Conservation (phyloP, 257 asterid species). For the Solanum microdontum region DNA sequence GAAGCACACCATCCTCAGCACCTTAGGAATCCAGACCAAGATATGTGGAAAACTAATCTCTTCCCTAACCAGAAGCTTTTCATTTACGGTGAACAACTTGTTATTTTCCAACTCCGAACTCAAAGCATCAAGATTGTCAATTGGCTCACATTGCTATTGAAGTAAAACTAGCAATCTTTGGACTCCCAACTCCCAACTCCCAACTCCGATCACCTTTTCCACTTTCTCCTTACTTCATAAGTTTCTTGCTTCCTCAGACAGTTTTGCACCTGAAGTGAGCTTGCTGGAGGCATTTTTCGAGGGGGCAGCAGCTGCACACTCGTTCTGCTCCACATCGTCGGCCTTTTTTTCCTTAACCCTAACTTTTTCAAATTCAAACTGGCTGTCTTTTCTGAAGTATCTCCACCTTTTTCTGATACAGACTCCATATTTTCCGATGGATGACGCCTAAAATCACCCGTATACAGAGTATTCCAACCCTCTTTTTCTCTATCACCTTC, state of each 20-base stretch:
- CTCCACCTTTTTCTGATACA: background rate
- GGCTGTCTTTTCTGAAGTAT: background rate
- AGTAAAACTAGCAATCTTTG: background rate
- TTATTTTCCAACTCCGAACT: background rate
- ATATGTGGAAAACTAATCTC: background rate
- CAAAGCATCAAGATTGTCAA: background rate
- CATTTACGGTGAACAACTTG: background rate
- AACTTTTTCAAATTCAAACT: background rate
- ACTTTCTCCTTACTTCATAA: background rate
- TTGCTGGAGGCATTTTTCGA: background rate
- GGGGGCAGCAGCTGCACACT: background rate
- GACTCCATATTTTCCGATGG: background rate
- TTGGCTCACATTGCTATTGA: background rate
- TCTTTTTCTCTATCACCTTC: background rate
- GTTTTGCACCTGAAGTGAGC: background rate
- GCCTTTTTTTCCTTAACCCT: background rate
- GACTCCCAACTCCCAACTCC: background rate
- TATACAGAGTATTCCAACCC: background rate
- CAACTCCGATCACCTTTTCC: background rate
- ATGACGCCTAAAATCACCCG: background rate
- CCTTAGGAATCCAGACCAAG: background rate
- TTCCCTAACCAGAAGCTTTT: background rate
- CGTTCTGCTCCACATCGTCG: background rate
- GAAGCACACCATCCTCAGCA: background rate
- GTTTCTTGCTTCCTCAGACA: background rate